Base-by-base conservation (phyloP, 208 protist genomes). In the Tritrichomonas musculus region DNA sequence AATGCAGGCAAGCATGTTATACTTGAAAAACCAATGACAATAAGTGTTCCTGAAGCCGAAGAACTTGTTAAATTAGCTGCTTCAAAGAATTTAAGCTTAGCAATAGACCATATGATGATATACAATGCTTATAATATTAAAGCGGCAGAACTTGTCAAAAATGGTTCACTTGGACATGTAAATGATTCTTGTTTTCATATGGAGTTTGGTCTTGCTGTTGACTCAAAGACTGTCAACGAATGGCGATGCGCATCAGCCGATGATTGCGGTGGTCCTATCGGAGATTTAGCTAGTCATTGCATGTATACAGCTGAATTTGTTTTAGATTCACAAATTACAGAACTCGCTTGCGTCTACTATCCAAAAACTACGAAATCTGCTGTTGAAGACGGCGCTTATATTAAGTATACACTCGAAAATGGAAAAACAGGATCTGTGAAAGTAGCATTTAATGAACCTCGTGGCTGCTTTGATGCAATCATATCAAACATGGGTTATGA, bases 81-180 rank as follows among this genome's bases (percentile, higher is more conserved):
- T 4, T 33, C 47, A 50, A 47, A 39, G 14, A 82, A 82, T 20
- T 30, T 47, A 44, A 47, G 33, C 13, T 39, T 82, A 4, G 33
- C 41, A 14, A 82, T 82, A 33, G 73, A 82, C 39, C 73, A 82
- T 50, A 82, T 82, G 73, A 82, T 82, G 73, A 39, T 82, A 47
- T 82, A 50, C 73, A 82, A 82, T 17, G 33, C 33, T 27, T 39
- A 47, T 41, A 82, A 82, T 39, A 82, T 82, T 20, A 82, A 82
- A 50, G 73, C 41, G 2, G 27, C 9, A 3, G 33, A 82, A 41
- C 2, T 82, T 17, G 36, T 82, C 22, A 39, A 82, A 30, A n/a
- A 4, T 13, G 5, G 50, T 33, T 8, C 33, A 27, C 47, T 82
- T 17, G 73, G 73, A 4, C 0, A 82, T 30, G 39, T 82, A 8